phyloP scores from a whole-genome alignment of 345 rosid species.

The Eutrema japonicum region DNA sequence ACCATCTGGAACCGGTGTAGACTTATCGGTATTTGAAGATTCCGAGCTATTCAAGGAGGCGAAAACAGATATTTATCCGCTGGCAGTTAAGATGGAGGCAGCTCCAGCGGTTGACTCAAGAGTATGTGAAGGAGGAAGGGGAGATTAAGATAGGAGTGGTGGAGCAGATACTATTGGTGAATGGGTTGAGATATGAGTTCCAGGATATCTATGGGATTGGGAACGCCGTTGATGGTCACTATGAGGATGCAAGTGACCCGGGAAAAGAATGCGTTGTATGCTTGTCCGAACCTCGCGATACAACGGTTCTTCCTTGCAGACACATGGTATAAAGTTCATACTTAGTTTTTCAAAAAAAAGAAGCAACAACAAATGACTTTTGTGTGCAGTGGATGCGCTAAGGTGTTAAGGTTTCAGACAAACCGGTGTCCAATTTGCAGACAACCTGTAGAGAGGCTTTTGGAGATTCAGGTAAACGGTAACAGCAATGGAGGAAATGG shows the following conservation, averaged over 20 bases:
- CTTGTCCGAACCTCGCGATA: conserved; percentile 76
- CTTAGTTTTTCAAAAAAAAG: background rate
- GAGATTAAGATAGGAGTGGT: conserved; percentile 54
- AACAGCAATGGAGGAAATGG: background rate
- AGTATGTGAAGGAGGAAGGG: conserved; percentile 56
- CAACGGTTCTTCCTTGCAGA: conserved; percentile 86
- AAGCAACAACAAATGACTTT: background rate
- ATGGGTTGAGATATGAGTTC: conserved; percentile 68
- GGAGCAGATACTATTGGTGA: conserved; percentile 74
- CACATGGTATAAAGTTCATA: conserved; percentile 65
- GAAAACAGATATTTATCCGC: conserved; percentile 54
- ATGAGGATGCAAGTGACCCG: conserved; percentile 46
- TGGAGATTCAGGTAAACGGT: conserved; percentile 64
- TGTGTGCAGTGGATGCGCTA: conserved; percentile 87
- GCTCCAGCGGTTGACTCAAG: conserved; percentile 39
- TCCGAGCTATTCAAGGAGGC: conserved; percentile 48
- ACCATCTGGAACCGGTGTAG: conserved; percentile 73
- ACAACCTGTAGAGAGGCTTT: conserved; percentile 81
- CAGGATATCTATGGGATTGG: conserved; percentile 76
- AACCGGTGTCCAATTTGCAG: conserved; percentile 83
- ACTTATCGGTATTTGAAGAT: conserved; percentile 66
- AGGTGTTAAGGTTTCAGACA: conserved; percentile 76
- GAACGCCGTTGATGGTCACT: conserved; percentile 43
- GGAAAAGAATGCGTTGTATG: conserved; percentile 89
- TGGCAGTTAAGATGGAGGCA: conserved; percentile 71